phyloP scores from a whole-genome alignment of 2,329 filamentous ascomycete species.

The Penicillium frequentans region DNA sequence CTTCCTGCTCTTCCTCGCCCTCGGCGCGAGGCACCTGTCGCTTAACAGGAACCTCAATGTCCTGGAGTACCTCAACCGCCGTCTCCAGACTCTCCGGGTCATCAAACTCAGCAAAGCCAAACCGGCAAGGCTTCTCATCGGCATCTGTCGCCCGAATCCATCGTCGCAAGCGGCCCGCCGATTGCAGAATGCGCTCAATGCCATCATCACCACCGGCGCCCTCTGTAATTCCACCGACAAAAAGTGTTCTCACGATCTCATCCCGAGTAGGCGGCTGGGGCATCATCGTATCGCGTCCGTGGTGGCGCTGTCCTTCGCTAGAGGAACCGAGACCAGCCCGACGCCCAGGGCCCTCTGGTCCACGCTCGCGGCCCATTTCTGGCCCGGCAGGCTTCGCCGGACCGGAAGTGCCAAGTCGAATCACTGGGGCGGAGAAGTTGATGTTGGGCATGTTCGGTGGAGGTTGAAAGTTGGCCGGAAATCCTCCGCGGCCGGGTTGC shows the following conservation, averaged over 20 bases:
- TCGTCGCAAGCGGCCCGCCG: conserved; percentile 75
- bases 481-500: conserved; percentile 75
- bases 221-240: conserved; percentile 81
- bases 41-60: conserved; percentile 78
- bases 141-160: conserved; percentile 80
- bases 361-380: conserved; percentile 47
- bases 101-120: conserved; percentile 95
- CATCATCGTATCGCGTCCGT: conserved; percentile 67
- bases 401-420: conserved; percentile 78
- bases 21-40: conserved; percentile 58
- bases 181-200: conserved; percentile 73
- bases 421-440: conserved; percentile 96
- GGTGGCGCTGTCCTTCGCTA: conserved; percentile 67
- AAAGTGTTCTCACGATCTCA: conserved; percentile 88
- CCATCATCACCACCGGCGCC: conserved; percentile 74
- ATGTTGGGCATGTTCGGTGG: conserved; percentile 94
- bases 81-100: conserved; percentile 83
- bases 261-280: conserved; percentile 82
- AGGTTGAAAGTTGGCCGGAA: conserved; percentile 82
- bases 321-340: conserved; percentile 61
- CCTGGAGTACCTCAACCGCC: conserved; percentile 79
- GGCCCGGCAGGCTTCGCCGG: conserved; percentile 59
- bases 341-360: conserved; percentile 46
- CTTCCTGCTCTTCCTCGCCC: conserved; percentile 45
- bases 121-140: conserved; percentile 79